Percentiles rank a stretch among this genome's conserved stretches.
These are phyloP conservation scores for Litsea cubeba DNA, from an alignment of 164 flowering plant genomes.

Conservation along the genomic window DNA sequence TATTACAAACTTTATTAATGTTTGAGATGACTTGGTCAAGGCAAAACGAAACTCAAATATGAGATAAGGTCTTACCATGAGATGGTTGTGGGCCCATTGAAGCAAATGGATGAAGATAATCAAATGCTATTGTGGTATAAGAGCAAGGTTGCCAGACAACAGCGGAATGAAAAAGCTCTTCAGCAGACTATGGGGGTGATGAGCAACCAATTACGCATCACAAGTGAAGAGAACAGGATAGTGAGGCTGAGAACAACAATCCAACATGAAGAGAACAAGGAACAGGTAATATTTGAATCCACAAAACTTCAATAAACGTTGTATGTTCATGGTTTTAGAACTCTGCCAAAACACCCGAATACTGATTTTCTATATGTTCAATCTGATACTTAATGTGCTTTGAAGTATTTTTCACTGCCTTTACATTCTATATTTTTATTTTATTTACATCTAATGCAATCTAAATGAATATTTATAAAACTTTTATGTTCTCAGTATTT, in stretches of 20 bases:
- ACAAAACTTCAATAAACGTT: background rate
- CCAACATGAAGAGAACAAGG: conserved; percentile 66
- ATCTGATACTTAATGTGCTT: too few species aligned
- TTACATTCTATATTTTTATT: too few species aligned
- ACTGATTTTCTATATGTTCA: too few species aligned
- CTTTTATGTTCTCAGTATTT: too few species aligned
- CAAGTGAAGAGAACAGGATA: conserved; percentile 48
- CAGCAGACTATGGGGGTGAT: conserved; percentile 44
- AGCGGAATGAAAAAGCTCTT: conserved; percentile 41
- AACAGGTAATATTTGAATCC: conserved; percentile 45
- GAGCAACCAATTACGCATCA: conserved; percentile 48
- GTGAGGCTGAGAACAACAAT: conserved; percentile 57
- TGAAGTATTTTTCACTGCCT: too few species aligned
- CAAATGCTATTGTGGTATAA: conserved; percentile 51
- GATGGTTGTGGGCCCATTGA: conserved; percentile 57
- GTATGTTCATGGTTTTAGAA: too few species aligned
- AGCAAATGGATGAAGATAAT: conserved; percentile 77
- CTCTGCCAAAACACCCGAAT: too few species aligned
- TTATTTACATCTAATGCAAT: too few species aligned
- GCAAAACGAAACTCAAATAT: conserved; percentile 60
- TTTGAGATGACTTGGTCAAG: conserved; percentile 22
- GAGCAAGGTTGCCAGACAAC: conserved; percentile 41
- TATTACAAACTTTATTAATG: too few species aligned
- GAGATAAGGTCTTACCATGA: conserved; percentile 77
- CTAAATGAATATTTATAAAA: too few species aligned